Conservation (phyloP, 768 basidiomycete species). For the Trametes punicea region DNA sequence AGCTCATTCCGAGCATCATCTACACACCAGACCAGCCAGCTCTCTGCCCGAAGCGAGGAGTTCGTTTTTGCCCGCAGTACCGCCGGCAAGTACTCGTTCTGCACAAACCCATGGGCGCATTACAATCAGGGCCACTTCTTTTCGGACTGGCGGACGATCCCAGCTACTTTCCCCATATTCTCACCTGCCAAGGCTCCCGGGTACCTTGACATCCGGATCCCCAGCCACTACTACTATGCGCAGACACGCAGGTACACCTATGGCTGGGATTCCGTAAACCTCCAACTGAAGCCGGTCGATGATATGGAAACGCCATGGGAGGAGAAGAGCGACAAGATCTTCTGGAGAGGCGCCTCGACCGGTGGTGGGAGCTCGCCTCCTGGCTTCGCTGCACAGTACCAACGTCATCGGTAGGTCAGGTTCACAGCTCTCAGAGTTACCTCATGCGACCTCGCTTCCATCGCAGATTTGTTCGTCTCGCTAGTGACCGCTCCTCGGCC, state of each 20-base stretch:
- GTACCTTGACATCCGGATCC: constrained; percentile 88
- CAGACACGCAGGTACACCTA: constrained; percentile 82
- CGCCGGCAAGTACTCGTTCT: constrained; percentile 74
- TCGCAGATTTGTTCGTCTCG: constrained; percentile 69
- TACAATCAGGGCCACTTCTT: constrained; percentile 94
- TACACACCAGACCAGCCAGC: constrained; percentile 29
- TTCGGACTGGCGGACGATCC: constrained; percentile 91
- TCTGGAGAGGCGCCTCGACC: constrained; percentile 96
- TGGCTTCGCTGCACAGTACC: constrained; percentile 79
- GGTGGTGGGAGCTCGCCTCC: constrained; percentile 88
- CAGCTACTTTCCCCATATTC: constrained; percentile 88
- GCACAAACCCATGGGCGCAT: constrained; percentile 76
- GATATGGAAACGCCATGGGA: constrained; percentile 88
- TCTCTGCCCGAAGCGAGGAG: constrained; percentile 39
- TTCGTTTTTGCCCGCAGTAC: constrained; percentile 62
- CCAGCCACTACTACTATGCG: constrained; percentile 94
- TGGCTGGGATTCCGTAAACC: constrained; percentile 79
- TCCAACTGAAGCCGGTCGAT: constrained; percentile 73
- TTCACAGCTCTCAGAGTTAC: background rate
- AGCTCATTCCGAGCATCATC: constrained; percentile 63
- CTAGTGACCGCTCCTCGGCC: constrained; percentile 50
- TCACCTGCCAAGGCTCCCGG: constrained; percentile 86
- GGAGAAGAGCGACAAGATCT: constrained; percentile 79
- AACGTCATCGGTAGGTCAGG: constrained; percentile 68
- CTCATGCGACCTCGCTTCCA: background rate